Evolutionary conservation across 192 early-diverging fungal species (phyloP), one percentile per base, ranked within the genome.

Genomic region (Polychytrium aggregatum): DNA sequence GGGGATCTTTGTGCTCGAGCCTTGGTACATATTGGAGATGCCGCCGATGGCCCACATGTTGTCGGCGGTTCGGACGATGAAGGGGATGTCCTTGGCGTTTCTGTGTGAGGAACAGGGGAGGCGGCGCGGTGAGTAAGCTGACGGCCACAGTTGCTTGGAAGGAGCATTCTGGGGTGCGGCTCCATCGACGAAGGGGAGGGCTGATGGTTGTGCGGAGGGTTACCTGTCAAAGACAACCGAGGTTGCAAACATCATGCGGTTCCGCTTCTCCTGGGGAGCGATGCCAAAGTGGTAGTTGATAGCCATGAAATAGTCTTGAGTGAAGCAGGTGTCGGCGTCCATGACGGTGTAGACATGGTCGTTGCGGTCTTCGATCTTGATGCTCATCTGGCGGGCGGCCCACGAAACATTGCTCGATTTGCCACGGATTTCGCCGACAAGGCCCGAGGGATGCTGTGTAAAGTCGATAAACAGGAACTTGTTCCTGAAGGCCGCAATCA

Each of bases 21-120:
- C 59, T 3, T 78, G 53, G 63, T 79, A 78, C 26, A 87, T 56
- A 66, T 82, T 87, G 40, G 79, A 81, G 58, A 83, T 83, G 29
- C 82, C 76, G 57, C 76, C 77, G 10, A 81, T 70, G 25, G 79
- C 81, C 85, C 85, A 87, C 45, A 79, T 71, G 48, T 74, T 76
- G 55, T 87, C 85, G 11, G 80, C 81, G 17, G 71, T 69, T 31
- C 85, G 64, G 1, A 87, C 85, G 29, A 81, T 68, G 18, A 78
- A 70, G 30, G 85, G 85, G 5, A 87, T 82, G 17, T 77, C 63
- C 11, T 74, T 69, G 8, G 76, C 64, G 62, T 87, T 87, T 21
- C 31, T n/a, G n/a, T n/a, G n/a, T n/a, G n/a, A n/a, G n/a, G n/a
- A n/a, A n/a, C n/a, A n/a, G n/a, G n/a, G n/a, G n/a, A n/a, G n/a